Percentiles rank a stretch among this genome's conserved stretches.
These are phyloP conservation scores for Sporothrix humicola DNA, from an alignment of 2,329 filamentous ascomycete species.

Conservation along the genomic window DNA sequence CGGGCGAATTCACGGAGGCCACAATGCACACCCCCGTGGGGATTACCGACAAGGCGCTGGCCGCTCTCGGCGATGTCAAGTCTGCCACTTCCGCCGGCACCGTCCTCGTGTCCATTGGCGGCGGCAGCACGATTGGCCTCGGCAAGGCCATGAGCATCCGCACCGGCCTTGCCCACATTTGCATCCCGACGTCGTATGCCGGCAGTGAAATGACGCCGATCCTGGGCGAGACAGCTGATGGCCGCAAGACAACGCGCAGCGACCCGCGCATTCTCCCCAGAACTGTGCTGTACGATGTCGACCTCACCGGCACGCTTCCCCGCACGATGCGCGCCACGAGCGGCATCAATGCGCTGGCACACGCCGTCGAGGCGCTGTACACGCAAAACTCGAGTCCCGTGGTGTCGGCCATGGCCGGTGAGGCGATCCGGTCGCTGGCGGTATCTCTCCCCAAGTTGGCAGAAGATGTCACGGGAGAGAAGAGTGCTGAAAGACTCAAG, in stretches of 20 bases:
- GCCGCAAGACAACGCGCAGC: slow-evolving; percentile 61
- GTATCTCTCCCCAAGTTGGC: slow-evolving; percentile 58
- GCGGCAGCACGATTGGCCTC: slow-evolving; percentile 67
- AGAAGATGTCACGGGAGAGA: slow-evolving; percentile 39
- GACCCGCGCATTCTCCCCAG: slow-evolving; percentile 65
- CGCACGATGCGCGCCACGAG: slow-evolving; percentile 59
- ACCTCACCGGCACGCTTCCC: slow-evolving; percentile 65
- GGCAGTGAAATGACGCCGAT: slow-evolving; percentile 70
- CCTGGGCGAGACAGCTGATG: slow-evolving; percentile 64
- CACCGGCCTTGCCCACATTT: slow-evolving; percentile 33
- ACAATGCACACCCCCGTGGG: slow-evolving; percentile 67
- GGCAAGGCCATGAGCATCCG: slow-evolving; percentile 57
- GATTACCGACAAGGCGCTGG: slow-evolving; percentile 62
- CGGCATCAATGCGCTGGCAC: slow-evolving; percentile 70
- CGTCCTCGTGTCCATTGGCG: slow-evolving; percentile 64
- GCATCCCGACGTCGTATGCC: slow-evolving; percentile 65
- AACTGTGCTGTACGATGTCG: slow-evolving; percentile 68
- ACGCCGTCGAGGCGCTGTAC: slow-evolving; percentile 69
- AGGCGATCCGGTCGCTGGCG: slow-evolving; percentile 61
- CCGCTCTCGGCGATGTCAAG: slow-evolving; percentile 42
- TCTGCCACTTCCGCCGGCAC: slow-evolving; percentile 55
- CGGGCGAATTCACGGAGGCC: slow-evolving; percentile 46
- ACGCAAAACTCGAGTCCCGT: slow-evolving; percentile 66
- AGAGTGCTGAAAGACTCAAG: slow-evolving; percentile 39
- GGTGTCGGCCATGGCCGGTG: slow-evolving; percentile 61